Evolutionary conservation across 2,329 filamentous ascomycete species (phyloP).

Genomic region (Keithomyces neogunnii): DNA sequence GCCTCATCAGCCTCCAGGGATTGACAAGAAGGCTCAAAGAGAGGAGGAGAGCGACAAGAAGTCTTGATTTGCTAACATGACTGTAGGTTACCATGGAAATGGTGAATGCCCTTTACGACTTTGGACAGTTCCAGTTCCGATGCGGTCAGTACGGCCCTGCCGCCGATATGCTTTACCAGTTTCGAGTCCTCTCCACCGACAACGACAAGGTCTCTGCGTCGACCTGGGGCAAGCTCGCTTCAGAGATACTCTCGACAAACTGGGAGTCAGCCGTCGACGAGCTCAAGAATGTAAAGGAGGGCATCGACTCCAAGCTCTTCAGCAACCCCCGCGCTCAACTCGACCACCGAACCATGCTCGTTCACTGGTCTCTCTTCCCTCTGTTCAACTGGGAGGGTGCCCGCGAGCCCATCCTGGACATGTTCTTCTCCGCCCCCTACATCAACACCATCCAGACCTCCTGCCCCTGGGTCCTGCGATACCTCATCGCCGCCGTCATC

Average conservation of each 20-base stretch:
- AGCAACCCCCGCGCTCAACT: slow-evolving; percentile 94
- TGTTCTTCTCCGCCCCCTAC: slow-evolving; percentile 94
- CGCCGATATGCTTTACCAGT: slow-evolving; percentile 90
- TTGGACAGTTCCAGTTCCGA: slow-evolving; percentile 95
- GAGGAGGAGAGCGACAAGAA: neutral
- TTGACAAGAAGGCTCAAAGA: too few species aligned
- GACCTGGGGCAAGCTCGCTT: slow-evolving; percentile 96
- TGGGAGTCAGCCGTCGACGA: slow-evolving; percentile 94
- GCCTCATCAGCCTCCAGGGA: neutral
- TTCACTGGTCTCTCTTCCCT: slow-evolving; percentile 98
- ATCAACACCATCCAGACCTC: slow-evolving; percentile 99
- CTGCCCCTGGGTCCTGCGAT: slow-evolving; percentile 93
- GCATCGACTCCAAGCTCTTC: slow-evolving; percentile 90
- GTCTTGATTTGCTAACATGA: neutral
- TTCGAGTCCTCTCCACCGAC: slow-evolving; percentile 95
- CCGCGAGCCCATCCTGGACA: slow-evolving; percentile 83
- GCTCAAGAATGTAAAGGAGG: slow-evolving; percentile 80
- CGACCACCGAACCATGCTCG: slow-evolving; percentile 91
- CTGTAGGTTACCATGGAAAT: slow-evolving; percentile 77
- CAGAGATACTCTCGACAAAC: slow-evolving; percentile 88
- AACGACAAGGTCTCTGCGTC: slow-evolving; percentile 95
- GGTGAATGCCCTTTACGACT: slow-evolving; percentile 93
- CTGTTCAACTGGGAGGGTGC: slow-evolving; percentile 96
- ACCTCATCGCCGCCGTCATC: slow-evolving; percentile 89
- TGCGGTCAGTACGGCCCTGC: slow-evolving; percentile 89